phyloP scores from a whole-genome alignment of 2,329 filamentous ascomycete genomes.

The Fusarium equiseti region DNA sequence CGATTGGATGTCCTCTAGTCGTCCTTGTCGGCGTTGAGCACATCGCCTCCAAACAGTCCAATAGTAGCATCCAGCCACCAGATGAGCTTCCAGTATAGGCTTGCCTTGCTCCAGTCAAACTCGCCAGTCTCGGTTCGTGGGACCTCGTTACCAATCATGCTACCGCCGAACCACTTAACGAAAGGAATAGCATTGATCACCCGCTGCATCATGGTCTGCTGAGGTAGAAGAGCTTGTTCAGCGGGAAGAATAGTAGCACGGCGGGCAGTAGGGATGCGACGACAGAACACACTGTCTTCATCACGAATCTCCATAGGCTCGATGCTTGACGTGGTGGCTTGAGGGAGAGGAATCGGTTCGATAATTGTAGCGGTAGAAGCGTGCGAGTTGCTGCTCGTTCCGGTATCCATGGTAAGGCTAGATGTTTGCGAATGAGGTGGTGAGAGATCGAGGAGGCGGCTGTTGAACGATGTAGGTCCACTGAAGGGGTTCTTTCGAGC shows the following conservation, averaged over 20 bases:
- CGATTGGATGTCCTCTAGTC: slow-evolving; percentile 55
- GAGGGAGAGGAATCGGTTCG: slow-evolving; percentile 44
- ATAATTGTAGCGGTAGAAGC: slow-evolving; percentile 62
- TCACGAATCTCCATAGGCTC: slow-evolving; percentile 50
- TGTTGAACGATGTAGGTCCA: slow-evolving; percentile 53
- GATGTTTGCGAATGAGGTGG: slow-evolving; percentile 63
- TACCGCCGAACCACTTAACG: slow-evolving; percentile 77
- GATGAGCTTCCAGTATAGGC: slow-evolving; percentile 75
- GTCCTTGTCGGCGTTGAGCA: slow-evolving; percentile 69
- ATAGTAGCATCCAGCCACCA: slow-evolving; percentile 72
- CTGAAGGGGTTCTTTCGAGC: slow-evolving; percentile 46
- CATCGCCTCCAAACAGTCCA: slow-evolving; percentile 69
- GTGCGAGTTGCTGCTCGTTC: slow-evolving; percentile 60
- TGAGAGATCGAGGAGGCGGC: slow-evolving; percentile 56
- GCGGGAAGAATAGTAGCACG: slow-evolving; percentile 74
- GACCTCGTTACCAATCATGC: slow-evolving; percentile 80
- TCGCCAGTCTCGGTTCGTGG: slow-evolving; percentile 78
- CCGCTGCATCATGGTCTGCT: slow-evolving; percentile 73
- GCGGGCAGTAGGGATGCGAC: slow-evolving; percentile 75
- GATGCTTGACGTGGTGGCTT: slow-evolving; percentile 38
- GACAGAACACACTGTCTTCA: slow-evolving; percentile 63
- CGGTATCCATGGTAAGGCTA: slow-evolving; percentile 69
- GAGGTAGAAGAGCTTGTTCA: slow-evolving; percentile 77
- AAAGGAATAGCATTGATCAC: slow-evolving; percentile 75
- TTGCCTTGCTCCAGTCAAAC: slow-evolving; percentile 80